phyloP scores from a whole-genome alignment of 2,329 filamentous ascomycete species.

The Blastomyces silverae region DNA sequence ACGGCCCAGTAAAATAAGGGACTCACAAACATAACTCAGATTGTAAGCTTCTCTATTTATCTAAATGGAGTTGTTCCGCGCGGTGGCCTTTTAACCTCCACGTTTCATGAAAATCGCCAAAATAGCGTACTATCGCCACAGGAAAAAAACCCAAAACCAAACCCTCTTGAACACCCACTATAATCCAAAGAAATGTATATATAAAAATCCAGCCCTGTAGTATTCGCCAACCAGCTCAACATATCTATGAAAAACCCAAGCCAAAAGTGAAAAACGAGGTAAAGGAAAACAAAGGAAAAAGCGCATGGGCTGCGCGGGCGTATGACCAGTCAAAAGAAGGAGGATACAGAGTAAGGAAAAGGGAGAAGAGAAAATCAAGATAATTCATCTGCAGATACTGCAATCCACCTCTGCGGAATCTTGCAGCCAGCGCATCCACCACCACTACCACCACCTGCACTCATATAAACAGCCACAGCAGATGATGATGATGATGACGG shows the following conservation, averaged over 20 bases:
- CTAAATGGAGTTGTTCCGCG: neutral
- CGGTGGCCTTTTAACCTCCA: neutral
- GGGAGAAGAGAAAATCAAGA: slow-evolving; percentile 11
- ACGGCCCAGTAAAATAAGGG: too few species aligned
- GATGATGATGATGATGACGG: neutral
- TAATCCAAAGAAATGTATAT: neutral
- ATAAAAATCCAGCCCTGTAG: neutral
- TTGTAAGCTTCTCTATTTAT: too few species aligned
- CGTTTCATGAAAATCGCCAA: neutral
- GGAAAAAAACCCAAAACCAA: neutral
- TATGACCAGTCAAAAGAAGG: neutral
- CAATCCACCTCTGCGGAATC: slow-evolving; percentile 30
- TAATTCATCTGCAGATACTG: slow-evolving; percentile 25
- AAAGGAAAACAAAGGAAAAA: neutral
- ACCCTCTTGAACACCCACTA: neutral
- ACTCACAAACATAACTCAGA: too few species aligned
- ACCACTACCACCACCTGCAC: slow-evolving; percentile 15
- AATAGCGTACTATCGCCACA: neutral
- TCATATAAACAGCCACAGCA: slow-evolving; percentile 18
- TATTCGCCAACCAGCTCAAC: neutral
- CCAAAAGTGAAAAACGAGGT: neutral
- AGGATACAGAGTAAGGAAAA: neutral
- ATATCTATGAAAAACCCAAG: neutral
- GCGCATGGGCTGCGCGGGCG: too few species aligned
- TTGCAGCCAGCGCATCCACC: slow-evolving; percentile 23